A percentile compares a stretch with the other conserved stretches of the same genome.
Evolutionary conservation across 176 grass and related monocot species (phyloP).

Genomic region (Rhipidocladum racemiflorum): DNA sequence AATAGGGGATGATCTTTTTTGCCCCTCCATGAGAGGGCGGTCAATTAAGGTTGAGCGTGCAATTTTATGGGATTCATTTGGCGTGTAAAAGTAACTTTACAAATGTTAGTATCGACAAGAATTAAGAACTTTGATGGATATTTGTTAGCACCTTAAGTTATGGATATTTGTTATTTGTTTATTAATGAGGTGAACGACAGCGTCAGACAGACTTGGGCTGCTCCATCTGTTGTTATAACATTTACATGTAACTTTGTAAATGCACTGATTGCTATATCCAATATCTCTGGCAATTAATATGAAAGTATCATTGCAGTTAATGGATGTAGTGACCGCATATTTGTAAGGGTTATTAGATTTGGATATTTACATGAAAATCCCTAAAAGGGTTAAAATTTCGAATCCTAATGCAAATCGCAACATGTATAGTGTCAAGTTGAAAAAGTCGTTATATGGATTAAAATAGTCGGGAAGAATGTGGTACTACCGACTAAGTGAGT

Average conservation of each 20-base stretch:
- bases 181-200: constrained; percentile 30
- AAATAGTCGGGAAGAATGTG: no score
- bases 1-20: background rate
- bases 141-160: constrained; percentile 13
- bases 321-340: no score
- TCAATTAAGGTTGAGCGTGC: constrained; percentile 6
- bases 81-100: constrained; percentile 41
- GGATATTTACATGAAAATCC: no score
- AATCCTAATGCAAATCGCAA: no score
- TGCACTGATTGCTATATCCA: constrained; percentile 26
- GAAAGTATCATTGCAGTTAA: no score
- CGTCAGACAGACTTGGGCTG: background rate
- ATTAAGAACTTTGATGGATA: constrained; percentile 8
- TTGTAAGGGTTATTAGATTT: no score
- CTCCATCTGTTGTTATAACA: constrained; percentile 11
- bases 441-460: no score
- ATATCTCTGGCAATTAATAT: no score
- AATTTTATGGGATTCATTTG: constrained; percentile 47
- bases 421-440: no score
- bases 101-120: constrained; percentile 19
- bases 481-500: no score
- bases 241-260: constrained; percentile 47
- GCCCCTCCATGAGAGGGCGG: background rate
- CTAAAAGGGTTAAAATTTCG: no score
- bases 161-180: constrained; percentile 36